phyloP scores from a whole-genome alignment of 2,329 filamentous ascomycete genomes.

The Phyllosticta citribraziliensis region DNA sequence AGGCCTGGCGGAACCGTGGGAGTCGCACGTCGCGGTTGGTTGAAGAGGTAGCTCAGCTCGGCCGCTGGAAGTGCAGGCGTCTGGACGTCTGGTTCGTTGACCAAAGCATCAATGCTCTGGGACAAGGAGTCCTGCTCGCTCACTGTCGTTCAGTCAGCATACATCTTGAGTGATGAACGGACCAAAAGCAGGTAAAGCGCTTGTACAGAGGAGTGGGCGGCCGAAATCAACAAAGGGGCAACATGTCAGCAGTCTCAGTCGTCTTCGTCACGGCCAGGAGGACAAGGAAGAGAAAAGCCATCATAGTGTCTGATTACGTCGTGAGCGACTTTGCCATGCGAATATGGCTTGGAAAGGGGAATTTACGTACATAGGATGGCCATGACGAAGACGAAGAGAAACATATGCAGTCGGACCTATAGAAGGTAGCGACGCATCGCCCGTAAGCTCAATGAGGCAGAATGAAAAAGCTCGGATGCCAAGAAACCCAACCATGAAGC shows the following conservation, averaged over 20 bases:
- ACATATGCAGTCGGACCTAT: conserved; percentile 25
- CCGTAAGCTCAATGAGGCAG: conserved; percentile 18
- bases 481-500: conserved; percentile 14
- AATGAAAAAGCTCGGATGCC: conserved; percentile 9
- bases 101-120: conserved; percentile 57
- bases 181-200: conserved; percentile 11
- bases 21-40: conserved; percentile 32
- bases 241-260: conserved; percentile 10
- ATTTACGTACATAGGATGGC: conserved; percentile 34
- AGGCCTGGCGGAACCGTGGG: conserved; percentile 38
- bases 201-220: conserved; percentile 11
- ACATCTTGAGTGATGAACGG: conserved; percentile 2
- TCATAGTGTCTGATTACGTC: conserved; percentile 30
- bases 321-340: conserved; percentile 29
- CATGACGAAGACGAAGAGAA: conserved; percentile 38
- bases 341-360: conserved; percentile 29
- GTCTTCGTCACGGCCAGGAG: conserved; percentile 32
- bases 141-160: conserved; percentile 32
- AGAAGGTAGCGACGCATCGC: conserved; percentile 25
- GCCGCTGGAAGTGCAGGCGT: conserved; percentile 19
- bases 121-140: conserved; percentile 19
- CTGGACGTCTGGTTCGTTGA: conserved; percentile 43
- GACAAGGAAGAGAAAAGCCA: conserved; percentile 24
- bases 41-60: conserved; percentile 16
- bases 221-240: neutral